Evolutionary conservation across 2,329 filamentous ascomycete species (phyloP).

Genomic region (Penicillium corylophilum): DNA sequence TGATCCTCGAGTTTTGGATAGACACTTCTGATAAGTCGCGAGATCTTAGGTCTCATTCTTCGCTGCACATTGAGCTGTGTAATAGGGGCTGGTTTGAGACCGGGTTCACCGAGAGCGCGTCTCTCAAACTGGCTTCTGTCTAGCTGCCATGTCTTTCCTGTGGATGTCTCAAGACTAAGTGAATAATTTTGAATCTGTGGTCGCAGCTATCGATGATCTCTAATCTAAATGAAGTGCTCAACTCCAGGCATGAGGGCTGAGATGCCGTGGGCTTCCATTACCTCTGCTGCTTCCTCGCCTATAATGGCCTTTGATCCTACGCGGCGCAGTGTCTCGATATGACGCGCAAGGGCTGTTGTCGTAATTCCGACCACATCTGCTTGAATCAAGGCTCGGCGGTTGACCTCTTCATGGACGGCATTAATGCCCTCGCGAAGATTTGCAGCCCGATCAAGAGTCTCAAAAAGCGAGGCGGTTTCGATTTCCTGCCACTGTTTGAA

Average conservation of each 20-base stretch:
- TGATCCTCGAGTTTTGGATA: conserved; percentile 10
- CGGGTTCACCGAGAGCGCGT: conserved; percentile 7
- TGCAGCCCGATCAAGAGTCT: conserved; percentile 3
- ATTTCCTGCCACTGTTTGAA: not conserved
- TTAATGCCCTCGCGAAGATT: not conserved
- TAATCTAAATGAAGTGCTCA: conserved; percentile 42
- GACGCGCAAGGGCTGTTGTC: conserved; percentile 7
- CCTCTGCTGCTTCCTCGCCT: conserved; percentile 68
- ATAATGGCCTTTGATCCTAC: conserved; percentile 42
- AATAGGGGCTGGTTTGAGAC: conserved; percentile 1
- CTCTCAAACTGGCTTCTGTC: conserved; percentile 16
- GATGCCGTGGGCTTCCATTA: conserved; percentile 60
- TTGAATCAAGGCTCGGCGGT: conserved; percentile 3
- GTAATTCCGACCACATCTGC: conserved; percentile 17
- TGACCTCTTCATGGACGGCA: conserved; percentile 5
- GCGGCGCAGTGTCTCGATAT: conserved; percentile 11
- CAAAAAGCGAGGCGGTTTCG: not conserved
- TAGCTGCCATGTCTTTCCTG: conserved; percentile 6
- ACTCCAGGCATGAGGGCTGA: conserved; percentile 39
- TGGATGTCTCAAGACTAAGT: conserved; percentile 4
- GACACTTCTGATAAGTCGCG: conserved; percentile 3
- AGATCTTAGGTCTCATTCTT: conserved; percentile 14
- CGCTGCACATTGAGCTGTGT: conserved; percentile 10
- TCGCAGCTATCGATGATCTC: conserved; percentile 36
- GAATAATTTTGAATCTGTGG: conserved; percentile 28